phyloP scores from a whole-genome alignment of 148 eudicot species.

The Polygonum maritimum region DNA sequence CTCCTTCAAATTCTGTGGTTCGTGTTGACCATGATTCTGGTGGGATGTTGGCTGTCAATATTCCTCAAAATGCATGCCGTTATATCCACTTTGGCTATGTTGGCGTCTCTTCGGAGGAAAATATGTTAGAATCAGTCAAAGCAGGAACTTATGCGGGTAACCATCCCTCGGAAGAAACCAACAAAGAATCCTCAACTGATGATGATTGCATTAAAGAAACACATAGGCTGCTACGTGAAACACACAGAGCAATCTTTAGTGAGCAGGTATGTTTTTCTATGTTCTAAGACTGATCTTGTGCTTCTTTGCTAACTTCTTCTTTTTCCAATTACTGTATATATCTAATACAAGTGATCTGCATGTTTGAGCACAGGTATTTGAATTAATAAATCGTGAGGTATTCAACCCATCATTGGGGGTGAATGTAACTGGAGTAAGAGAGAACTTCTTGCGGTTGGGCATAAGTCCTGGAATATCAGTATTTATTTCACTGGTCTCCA shows the following conservation, averaged over 20 bases:
- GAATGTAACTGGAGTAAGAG: conserved; percentile 68
- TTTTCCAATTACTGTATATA: background rate
- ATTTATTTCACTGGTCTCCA: conserved; percentile 61
- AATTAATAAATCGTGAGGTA: conserved; percentile 77
- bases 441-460: conserved; percentile 70
- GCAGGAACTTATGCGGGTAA: conserved; percentile 17
- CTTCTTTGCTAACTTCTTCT: background rate
- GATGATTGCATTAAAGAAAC: conserved; percentile 61
- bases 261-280: conserved; percentile 50
- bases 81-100: conserved; percentile 67
- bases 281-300: background rate
- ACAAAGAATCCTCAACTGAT: conserved; percentile 44
- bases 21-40: conserved; percentile 82
- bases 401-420: conserved; percentile 59
- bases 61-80: conserved; percentile 57
- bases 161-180: conserved; percentile 34
- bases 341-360: background rate
- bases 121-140: conserved; percentile 17
- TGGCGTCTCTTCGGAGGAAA: conserved; percentile 22
- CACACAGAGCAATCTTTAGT: conserved; percentile 73
- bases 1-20: conserved; percentile 56
- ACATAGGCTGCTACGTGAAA: conserved; percentile 56
- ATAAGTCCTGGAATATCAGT: conserved; percentile 63
- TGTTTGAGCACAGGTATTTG: conserved; percentile 61
- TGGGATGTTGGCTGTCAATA: conserved; percentile 86